Evolutionary conservation across 371 early-diverging fungal genomes (phyloP), one percentile per base, ranked within the genome.

Genomic region (Homolaphlyctis polyrhiza): DNA sequence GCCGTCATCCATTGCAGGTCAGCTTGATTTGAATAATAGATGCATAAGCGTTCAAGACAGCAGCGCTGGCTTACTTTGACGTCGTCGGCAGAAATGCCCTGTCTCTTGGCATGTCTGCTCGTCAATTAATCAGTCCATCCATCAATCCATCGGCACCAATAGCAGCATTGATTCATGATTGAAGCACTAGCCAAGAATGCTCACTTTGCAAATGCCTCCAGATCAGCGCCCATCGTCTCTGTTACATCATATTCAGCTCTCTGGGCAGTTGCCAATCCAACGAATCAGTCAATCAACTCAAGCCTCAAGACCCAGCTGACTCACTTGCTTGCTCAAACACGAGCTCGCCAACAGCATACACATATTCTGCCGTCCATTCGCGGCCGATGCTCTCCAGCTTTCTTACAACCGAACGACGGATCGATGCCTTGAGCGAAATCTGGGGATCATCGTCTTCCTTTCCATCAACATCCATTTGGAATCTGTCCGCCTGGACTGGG

Each of bases 331-430:
- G 52, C 32, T 32, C 28, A 27, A 21, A 11, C 25, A 51, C 52
- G 11, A 51, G 28, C 52, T 51, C 52, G 52, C 11, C 52, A 11
- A 51, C 25, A 8, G 52, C 52, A 51, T 51, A 51, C 32, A 51
- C 52, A 51, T 14, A 51, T 21, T 51, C 52, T 6, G 52, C 14
- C 25, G 52, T 11, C 14, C 11, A 11, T 21, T 6, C 52, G 11
- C n/a, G 11, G 52, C 52, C 32, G 52, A 6, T 21, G 11, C 18
- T 18, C 39, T 8, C 39, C 39, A 39, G 11, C 11, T 11, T 39
- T 8, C 39, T 8, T 8, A 18, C 39, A 8, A 39, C 39, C 39
- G 39, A 39, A 18, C 39, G 39, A 18, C 39, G 39, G 11, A 39
- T 18, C 11, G 11, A 11, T 8, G 39, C 39, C 39, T 39, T 39